Evolutionary conservation across 371 early-diverging fungal species (phyloP).

Genomic region (Syncephalastrum monosporum): DNA sequence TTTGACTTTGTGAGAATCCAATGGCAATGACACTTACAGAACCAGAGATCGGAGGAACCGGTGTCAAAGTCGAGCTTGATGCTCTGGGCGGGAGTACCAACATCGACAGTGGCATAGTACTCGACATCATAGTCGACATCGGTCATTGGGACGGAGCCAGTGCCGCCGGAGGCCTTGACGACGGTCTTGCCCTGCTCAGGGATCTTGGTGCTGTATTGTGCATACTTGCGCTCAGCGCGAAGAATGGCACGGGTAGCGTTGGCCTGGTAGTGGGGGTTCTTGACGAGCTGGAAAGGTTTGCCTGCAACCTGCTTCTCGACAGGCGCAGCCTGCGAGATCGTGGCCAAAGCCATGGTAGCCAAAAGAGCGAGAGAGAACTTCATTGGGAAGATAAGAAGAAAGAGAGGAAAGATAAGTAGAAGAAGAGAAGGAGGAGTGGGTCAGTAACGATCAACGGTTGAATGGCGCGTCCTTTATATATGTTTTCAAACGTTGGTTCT

Average conservation of each 20-base stretch:
- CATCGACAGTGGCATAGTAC: slow-evolving; percentile 57
- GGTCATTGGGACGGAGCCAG: slow-evolving; percentile 17
- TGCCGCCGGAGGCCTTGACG: slow-evolving; percentile 2
- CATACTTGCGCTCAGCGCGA: slow-evolving; percentile 19
- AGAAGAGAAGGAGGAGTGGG: no score
- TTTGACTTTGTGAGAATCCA: not conserved
- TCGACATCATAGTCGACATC: slow-evolving; percentile 23
- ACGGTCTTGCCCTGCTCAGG: slow-evolving; percentile 1
- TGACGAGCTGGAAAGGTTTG: slow-evolving; percentile 7
- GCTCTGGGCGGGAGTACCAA: slow-evolving; percentile 69
- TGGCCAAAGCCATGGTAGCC: not conserved
- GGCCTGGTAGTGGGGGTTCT: slow-evolving; percentile 15
- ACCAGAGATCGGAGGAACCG: slow-evolving; percentile 69
- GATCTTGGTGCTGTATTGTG: slow-evolving; percentile 4
- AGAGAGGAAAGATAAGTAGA: no score
- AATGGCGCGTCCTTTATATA: no score
- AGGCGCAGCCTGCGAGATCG: slow-evolving; percentile 11
- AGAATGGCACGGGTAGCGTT: slow-evolving; percentile 15
- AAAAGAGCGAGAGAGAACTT: not conserved
- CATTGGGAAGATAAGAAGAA: not conserved
- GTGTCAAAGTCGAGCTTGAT: slow-evolving; percentile 72
- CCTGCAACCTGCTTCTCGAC: slow-evolving; percentile 7
- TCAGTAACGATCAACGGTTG: no score
- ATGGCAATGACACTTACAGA: slow-evolving; percentile 19
- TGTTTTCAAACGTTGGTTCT: no score